These are phyloP conservation scores for Elymus sibiricus DNA, from an alignment of 176 grass and related monocot species.

Conservation along the genomic window DNA sequence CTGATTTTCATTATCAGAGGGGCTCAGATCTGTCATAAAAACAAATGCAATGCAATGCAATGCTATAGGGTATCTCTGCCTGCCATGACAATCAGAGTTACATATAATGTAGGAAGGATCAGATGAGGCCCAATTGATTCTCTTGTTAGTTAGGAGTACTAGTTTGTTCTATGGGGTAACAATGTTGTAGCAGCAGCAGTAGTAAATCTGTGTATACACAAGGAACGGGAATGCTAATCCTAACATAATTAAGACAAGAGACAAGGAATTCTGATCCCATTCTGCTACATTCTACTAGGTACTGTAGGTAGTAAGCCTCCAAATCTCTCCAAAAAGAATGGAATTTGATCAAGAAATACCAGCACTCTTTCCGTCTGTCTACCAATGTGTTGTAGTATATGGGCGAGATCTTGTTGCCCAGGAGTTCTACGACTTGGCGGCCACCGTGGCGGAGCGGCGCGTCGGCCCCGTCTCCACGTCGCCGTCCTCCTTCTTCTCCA, in stretches of 20 bases:
- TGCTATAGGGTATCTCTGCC: not conserved
- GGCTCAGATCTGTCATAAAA: not conserved
- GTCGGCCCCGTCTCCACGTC: slow-evolving; percentile 26
- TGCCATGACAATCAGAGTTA: not conserved
- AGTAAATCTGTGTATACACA: not conserved
- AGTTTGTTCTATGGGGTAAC: not conserved
- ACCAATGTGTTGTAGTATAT: not conserved
- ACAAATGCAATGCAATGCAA: not conserved
- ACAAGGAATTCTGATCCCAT: not conserved
- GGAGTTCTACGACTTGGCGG: not conserved
- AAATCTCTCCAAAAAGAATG: not conserved
- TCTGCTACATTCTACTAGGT: not conserved
- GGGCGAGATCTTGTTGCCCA: not conserved
- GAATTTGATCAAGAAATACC: not conserved
- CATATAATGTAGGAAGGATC: not conserved
- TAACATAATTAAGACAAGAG: not conserved
- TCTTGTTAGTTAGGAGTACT: not conserved
- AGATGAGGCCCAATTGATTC: not conserved
- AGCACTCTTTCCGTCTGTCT: not conserved
- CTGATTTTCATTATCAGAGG: not conserved
- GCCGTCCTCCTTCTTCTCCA: slow-evolving; percentile 61
- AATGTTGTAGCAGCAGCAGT: not conserved
- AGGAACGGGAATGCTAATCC: not conserved
- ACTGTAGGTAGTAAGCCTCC: not conserved
- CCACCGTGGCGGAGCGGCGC: not conserved